These are phyloP conservation scores for Teratosphaeria pseudoeucalypti DNA, from an alignment of 2,329 filamentous ascomycete species.

Conservation along the genomic window DNA sequence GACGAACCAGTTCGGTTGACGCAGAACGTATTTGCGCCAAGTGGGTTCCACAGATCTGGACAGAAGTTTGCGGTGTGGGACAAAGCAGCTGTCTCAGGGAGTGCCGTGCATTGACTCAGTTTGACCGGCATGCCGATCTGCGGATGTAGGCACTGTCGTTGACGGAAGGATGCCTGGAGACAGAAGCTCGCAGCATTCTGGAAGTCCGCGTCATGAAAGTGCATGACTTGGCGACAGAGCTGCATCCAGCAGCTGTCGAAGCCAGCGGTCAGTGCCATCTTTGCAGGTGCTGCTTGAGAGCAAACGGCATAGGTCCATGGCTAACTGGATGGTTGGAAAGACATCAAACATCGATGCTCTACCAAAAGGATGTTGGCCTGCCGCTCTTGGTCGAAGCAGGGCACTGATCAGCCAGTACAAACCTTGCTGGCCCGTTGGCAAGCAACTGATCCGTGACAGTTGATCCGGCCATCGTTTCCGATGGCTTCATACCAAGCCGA, in stretches of 20 bases:
- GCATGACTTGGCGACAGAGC: background rate
- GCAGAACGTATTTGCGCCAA: constrained; percentile 7
- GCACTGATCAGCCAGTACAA: background rate
- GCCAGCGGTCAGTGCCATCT: background rate
- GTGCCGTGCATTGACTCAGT: background rate
- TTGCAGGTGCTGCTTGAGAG: background rate
- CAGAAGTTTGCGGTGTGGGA: constrained; percentile 20
- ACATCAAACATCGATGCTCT: background rate
- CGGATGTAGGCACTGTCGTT: background rate
- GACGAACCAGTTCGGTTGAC: constrained; percentile 9
- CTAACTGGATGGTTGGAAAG: background rate
- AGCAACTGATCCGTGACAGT: background rate
- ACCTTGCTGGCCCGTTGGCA: background rate
- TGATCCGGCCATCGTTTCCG: background rate
- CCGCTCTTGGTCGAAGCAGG: background rate
- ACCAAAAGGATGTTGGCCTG: background rate
- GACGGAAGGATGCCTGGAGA: background rate
- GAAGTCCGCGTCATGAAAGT: background rate
- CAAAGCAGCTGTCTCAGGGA: constrained; percentile 16
- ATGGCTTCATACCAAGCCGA: background rate
- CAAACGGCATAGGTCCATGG: background rate
- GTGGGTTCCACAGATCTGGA: constrained; percentile 7
- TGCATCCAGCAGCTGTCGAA: background rate
- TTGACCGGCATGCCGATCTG: background rate
- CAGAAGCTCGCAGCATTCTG: background rate